Evolutionary conservation across 192 early-diverging fungal genomes (phyloP).

Genomic region (Gonapodya sp.): DNA sequence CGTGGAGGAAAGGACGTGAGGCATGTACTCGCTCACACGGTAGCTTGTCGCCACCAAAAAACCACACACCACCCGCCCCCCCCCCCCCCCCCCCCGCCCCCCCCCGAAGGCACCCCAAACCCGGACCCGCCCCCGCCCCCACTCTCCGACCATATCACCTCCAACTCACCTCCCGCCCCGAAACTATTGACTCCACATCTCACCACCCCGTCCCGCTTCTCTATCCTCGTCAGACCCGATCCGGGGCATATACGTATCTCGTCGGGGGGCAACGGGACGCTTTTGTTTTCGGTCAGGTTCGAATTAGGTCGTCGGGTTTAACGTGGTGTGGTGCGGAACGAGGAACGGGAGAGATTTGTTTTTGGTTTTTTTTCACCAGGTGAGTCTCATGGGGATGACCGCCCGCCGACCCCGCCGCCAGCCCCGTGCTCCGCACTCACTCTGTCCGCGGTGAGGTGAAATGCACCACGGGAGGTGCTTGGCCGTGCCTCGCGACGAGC

Average conservation of each 20-base stretch:
- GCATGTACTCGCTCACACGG: no score
- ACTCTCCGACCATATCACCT: neutral
- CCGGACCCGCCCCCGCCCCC: neutral
- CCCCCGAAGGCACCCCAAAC: neutral
- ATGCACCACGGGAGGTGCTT: constrained; percentile 4
- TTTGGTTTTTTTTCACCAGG: no score
- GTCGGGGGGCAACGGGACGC: neutral
- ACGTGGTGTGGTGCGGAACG: no score
- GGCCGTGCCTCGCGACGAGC: constrained; percentile 2
- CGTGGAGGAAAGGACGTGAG: no score
- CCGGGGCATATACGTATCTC: neutral
- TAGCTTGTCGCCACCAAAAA: no score
- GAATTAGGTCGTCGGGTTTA: no score
- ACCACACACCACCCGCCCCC: neutral
- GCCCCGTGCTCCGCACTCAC: neutral
- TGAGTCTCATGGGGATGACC: no score
- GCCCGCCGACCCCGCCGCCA: no score
- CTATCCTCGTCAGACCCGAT: neutral
- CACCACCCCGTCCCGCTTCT: neutral
- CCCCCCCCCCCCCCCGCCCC: neutral
- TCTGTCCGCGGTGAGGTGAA: neutral
- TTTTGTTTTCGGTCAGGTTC: no score
- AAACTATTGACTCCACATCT: neutral
- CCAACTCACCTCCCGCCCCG: neutral
- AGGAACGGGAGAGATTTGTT: no score